These are phyloP conservation scores for Pseudogymnoascus destructans DNA, from an alignment of 2,329 filamentous ascomycete species.

Conservation along the genomic window DNA sequence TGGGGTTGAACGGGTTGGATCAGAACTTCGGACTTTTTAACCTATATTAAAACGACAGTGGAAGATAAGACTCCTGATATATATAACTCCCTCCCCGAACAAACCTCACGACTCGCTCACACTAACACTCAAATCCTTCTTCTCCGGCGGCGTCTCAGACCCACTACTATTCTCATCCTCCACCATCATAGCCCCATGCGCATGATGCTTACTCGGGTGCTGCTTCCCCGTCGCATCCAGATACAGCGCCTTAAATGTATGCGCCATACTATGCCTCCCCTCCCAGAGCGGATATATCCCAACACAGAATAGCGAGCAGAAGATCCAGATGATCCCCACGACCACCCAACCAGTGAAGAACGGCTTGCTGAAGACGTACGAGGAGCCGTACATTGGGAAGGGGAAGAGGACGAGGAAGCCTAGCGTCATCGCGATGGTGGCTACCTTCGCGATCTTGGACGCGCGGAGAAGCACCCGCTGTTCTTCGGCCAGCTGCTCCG, in stretches of 20 bases:
- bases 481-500: slow-evolving; percentile 29
- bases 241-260: slow-evolving; percentile 48
- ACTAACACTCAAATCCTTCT: background rate
- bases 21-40: background rate
- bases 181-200: slow-evolving; percentile 19
- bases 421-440: slow-evolving; percentile 51
- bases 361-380: slow-evolving; percentile 67
- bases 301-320: slow-evolving; percentile 57
- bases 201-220: slow-evolving; percentile 21
- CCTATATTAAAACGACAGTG: background rate
- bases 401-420: slow-evolving; percentile 74
- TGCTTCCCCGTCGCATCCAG: slow-evolving; percentile 41
- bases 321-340: slow-evolving; percentile 69
- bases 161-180: slow-evolving; percentile 11
- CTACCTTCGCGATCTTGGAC: slow-evolving; percentile 35
- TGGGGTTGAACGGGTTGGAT: no score
- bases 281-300: slow-evolving; percentile 74
- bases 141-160: slow-evolving; percentile 3
- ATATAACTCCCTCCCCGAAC: background rate
- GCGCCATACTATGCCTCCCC: slow-evolving; percentile 51
- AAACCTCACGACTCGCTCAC: background rate
- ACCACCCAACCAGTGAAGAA: slow-evolving; percentile 78
- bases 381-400: slow-evolving; percentile 76
- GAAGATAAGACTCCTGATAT: background rate
- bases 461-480: slow-evolving; percentile 40